Conservation (phyloP, 305 asterid species). For the Nicotiana rustica region DNA sequence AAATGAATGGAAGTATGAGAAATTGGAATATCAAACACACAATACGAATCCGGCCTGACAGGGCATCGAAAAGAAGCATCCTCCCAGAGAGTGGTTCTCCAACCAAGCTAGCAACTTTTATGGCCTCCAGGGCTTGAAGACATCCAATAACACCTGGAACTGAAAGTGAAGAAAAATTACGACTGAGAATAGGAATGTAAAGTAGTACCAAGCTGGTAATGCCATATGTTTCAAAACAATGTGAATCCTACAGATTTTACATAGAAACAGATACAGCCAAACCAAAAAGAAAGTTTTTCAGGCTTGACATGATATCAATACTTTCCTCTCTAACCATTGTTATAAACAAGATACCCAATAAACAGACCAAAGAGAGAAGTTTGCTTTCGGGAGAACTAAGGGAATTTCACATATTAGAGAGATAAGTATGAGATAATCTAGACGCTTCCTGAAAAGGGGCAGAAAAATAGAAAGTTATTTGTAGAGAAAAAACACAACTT, state of each 20-base stretch:
- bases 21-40: conserved; percentile 51
- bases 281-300: neutral
- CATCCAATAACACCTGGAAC: conserved; percentile 98
- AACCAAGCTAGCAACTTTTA: conserved; percentile 77
- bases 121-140: conserved; percentile 95
- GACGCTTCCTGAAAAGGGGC: neutral
- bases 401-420: neutral
- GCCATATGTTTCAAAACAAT: neutral
- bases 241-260: neutral
- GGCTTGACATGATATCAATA: neutral
- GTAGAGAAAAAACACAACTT: conserved; percentile 37
- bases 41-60: conserved; percentile 75
- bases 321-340: neutral
- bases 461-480: neutral
- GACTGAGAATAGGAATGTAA: conserved; percentile 15
- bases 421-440: conserved; percentile 15
- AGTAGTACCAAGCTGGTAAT: neutral
- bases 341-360: neutral
- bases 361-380: neutral
- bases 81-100: conserved; percentile 94
- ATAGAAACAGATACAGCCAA: neutral
- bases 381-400: neutral
- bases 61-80: conserved; percentile 69
- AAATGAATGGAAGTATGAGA: neutral
- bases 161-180: conserved; percentile 44